Percentiles rank a stretch among this genome's conserved stretches.
phyloP scores from a whole-genome alignment of 768 basidiomycete genomes.

The Pilatotrama ljubarskyi region DNA sequence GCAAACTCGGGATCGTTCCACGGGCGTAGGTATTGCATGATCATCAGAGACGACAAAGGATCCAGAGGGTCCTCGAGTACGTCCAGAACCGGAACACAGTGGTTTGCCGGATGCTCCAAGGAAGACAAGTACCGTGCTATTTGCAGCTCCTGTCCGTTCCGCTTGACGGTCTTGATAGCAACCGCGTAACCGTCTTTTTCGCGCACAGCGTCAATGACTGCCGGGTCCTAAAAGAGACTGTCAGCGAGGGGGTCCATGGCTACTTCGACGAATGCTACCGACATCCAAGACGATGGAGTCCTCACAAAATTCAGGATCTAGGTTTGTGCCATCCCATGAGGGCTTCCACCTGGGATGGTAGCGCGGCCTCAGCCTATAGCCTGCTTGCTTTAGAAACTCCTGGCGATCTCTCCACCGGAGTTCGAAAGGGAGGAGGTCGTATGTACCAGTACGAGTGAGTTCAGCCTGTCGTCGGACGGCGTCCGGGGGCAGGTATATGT shows the following conservation, averaged over 20 bases:
- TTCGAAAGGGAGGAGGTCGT: slow-evolving; percentile 2
- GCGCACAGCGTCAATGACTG: too few relatives aligned
- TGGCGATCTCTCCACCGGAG: slow-evolving; percentile 18
- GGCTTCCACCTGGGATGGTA: slow-evolving; percentile 22
- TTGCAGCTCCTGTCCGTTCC: slow-evolving; percentile 1
- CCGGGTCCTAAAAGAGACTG: too few relatives aligned
- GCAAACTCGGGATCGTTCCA: slow-evolving; percentile 29
- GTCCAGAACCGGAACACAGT: slow-evolving; percentile 27
- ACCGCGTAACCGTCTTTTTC: too few relatives aligned
- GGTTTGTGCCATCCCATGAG: slow-evolving; percentile 20
- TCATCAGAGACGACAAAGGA: slow-evolving; percentile 6
- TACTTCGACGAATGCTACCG: too few relatives aligned
- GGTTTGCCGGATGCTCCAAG: slow-evolving; percentile 15
- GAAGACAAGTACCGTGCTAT: too few relatives aligned
- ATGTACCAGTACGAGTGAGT: background rate
- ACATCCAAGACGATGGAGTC: slow-evolving; percentile 5
- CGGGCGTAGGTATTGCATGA: slow-evolving; percentile 30
- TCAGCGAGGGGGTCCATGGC: too few relatives aligned
- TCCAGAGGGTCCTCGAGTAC: slow-evolving; percentile 22
- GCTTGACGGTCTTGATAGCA: background rate
- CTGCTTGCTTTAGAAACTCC: background rate
- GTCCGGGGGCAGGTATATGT: too few relatives aligned
- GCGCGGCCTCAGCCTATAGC: slow-evolving; percentile 17
- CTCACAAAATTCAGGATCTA: slow-evolving; percentile 14
- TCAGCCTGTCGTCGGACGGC: too few relatives aligned